phyloP scores from a whole-genome alignment of 2,329 filamentous ascomycete species.

The Botryotinia convoluta region DNA sequence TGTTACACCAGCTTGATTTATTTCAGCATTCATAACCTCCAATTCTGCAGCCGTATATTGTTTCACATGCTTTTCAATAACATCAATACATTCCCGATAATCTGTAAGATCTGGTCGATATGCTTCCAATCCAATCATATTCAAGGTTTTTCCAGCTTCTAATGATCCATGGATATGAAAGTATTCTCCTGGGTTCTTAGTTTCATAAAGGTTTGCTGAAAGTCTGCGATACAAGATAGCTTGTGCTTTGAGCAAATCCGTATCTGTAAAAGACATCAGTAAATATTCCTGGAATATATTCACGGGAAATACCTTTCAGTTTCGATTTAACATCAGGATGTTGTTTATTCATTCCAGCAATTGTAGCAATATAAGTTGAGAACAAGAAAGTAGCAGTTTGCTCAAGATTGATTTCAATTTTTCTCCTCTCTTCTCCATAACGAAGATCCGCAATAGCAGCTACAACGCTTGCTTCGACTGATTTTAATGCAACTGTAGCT shows the following conservation, averaged over 20 bases:
- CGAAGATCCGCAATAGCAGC: slow-evolving; percentile 57
- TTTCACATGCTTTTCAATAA: slow-evolving; percentile 58
- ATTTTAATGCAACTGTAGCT: slow-evolving; percentile 45
- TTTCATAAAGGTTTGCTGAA: slow-evolving; percentile 70
- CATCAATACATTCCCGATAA: slow-evolving; percentile 56
- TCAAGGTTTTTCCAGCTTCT: slow-evolving; percentile 65
- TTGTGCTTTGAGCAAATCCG: slow-evolving; percentile 68
- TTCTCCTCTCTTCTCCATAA: slow-evolving; percentile 44
- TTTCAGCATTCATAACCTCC: slow-evolving; percentile 54
- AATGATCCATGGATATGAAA: slow-evolving; percentile 76
- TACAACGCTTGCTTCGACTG: slow-evolving; percentile 49
- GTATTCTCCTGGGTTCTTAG: slow-evolving; percentile 62
- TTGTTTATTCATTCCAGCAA: slow-evolving; percentile 51
- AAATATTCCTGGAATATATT: background rate
- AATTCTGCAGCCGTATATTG: slow-evolving; percentile 54
- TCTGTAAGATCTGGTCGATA: slow-evolving; percentile 58
- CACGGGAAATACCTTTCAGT: slow-evolving; percentile 40
- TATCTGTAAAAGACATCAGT: slow-evolving; percentile 49
- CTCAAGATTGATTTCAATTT: slow-evolving; percentile 52
- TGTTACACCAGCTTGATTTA: slow-evolving; percentile 58
- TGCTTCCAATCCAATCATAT: slow-evolving; percentile 66
- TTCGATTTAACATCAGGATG: slow-evolving; percentile 48
- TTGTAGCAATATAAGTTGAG: slow-evolving; percentile 55
- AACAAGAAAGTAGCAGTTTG: slow-evolving; percentile 55
- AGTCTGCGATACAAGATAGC: slow-evolving; percentile 69